Evolutionary conservation across 2,329 filamentous ascomycete genomes (phyloP).

Genomic region (Plectosphaerella sp.): DNA sequence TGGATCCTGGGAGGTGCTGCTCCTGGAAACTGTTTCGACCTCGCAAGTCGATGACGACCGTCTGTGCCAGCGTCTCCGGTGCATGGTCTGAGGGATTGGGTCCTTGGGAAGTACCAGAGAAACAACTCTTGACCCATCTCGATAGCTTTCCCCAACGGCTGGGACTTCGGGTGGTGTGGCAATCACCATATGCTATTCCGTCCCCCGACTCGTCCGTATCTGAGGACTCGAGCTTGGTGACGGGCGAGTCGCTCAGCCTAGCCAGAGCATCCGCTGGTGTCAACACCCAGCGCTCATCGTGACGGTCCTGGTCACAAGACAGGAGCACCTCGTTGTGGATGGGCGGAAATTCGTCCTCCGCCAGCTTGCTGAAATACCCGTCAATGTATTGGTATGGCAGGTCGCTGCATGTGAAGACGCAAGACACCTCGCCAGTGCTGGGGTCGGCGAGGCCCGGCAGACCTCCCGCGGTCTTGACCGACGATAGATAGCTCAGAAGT

Average conservation of each 20-base stretch:
- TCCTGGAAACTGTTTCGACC: constrained; percentile 5
- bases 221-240: background rate
- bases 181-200: background rate
- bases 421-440: constrained; percentile 1
- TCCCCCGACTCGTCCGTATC: background rate
- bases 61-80: constrained; percentile 1
- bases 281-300: constrained; percentile 21
- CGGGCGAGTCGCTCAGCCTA: constrained; percentile 7
- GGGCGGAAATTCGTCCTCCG: background rate
- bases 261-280: constrained; percentile 8
- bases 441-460: background rate
- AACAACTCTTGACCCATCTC: background rate
- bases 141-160: background rate
- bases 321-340: constrained; percentile 12
- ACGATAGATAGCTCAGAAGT: background rate
- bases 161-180: too few relatives aligned
- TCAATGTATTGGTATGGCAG: constrained; percentile 7
- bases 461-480: background rate
- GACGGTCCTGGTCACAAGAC: constrained; percentile 17
- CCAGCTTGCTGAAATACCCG: constrained; percentile 3
- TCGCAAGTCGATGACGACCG: constrained; percentile 26
- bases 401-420: constrained; percentile 8
- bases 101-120: background rate
- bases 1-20: constrained; percentile 6
- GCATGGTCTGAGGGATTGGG: background rate